Percentiles rank a stretch among this genome's conserved stretches.
Conservation (phyloP, 495 filamentous ascomycete genomes). For the Annulohypoxylon bovei region DNA sequence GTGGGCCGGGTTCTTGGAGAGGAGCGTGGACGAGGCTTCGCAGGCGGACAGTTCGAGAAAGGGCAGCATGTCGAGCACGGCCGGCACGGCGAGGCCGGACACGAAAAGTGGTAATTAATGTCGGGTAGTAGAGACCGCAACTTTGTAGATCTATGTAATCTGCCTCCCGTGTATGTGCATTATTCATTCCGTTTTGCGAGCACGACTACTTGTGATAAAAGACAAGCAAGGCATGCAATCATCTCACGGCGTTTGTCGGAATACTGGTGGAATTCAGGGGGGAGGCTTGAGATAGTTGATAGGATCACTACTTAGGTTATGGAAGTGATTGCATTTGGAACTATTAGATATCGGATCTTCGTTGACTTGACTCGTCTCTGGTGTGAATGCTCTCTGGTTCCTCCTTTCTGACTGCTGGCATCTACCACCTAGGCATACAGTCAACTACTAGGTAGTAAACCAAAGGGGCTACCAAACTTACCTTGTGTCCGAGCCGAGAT, state of each 20-base stretch:
- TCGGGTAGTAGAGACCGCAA: slow-evolving; percentile 20
- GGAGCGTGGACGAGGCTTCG: slow-evolving; percentile 74
- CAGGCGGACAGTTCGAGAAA: slow-evolving; percentile 47
- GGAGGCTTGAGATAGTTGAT: not conserved
- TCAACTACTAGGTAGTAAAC: no score
- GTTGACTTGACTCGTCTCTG: not conserved
- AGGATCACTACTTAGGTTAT: slow-evolving; percentile 8
- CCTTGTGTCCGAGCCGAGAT: not conserved
- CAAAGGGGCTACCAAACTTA: not conserved
- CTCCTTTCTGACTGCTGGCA: not conserved
- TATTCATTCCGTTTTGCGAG: slow-evolving; percentile 14
- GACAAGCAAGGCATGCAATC: slow-evolving; percentile 19
- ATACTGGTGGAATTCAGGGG: slow-evolving; percentile 11
- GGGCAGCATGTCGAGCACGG: slow-evolving; percentile 55
- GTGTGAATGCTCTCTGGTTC: not conserved
- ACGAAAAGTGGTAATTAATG: slow-evolving; percentile 42
- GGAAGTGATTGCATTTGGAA: slow-evolving; percentile 22
- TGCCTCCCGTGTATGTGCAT: slow-evolving; percentile 25
- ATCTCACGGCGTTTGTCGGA: slow-evolving; percentile 39
- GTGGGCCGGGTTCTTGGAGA: slow-evolving; percentile 90
- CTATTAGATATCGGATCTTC: slow-evolving; percentile 2
- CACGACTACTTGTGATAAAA: slow-evolving; percentile 18
- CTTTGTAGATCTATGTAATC: slow-evolving; percentile 2
- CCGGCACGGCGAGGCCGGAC: slow-evolving; percentile 48
- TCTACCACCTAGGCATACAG: no score